phyloP scores from a whole-genome alignment of 2,329 filamentous ascomycete genomes.

The Penicillium sp. region DNA sequence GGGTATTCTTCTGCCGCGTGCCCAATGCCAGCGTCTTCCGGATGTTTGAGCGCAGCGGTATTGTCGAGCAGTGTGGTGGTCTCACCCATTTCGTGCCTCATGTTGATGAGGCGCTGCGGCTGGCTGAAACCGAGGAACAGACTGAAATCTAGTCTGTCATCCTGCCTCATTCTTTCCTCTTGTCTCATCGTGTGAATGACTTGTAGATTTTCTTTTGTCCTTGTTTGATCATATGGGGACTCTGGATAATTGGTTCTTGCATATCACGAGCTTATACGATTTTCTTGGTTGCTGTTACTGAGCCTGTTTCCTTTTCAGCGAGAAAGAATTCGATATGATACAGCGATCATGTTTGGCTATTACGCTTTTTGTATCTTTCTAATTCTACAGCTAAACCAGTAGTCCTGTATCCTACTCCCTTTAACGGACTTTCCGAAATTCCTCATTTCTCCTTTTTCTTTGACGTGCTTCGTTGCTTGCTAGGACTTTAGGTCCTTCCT shows the following conservation, averaged over 20 bases:
- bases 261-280: not conserved
- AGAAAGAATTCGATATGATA: not conserved
- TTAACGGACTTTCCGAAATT: too few relatives aligned
- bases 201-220: not conserved
- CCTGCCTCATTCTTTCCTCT: not conserved
- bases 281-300: not conserved
- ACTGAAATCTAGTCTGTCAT: slow-evolving; percentile 31
- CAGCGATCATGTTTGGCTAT: not conserved
- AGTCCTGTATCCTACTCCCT: too few relatives aligned
- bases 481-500: too few relatives aligned
- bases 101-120: slow-evolving; percentile 78
- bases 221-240: too few relatives aligned
- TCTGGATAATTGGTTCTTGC: not conserved
- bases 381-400: not conserved
- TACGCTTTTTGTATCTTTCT: not conserved
- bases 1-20: slow-evolving; percentile 57
- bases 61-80: slow-evolving; percentile 80
- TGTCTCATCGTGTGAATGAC: not conserved
- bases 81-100: slow-evolving; percentile 74
- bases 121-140: slow-evolving; percentile 72
- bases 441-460: too few relatives aligned
- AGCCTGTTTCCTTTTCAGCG: not conserved
- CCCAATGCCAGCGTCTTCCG: slow-evolving; percentile 63
- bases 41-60: slow-evolving; percentile 76
- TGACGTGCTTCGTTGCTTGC: too few relatives aligned